Evolutionary conservation across 2,329 filamentous ascomycete genomes (phyloP), one percentile per base, ranked within the genome.

Genomic region (Diplodia sapinea): DNA sequence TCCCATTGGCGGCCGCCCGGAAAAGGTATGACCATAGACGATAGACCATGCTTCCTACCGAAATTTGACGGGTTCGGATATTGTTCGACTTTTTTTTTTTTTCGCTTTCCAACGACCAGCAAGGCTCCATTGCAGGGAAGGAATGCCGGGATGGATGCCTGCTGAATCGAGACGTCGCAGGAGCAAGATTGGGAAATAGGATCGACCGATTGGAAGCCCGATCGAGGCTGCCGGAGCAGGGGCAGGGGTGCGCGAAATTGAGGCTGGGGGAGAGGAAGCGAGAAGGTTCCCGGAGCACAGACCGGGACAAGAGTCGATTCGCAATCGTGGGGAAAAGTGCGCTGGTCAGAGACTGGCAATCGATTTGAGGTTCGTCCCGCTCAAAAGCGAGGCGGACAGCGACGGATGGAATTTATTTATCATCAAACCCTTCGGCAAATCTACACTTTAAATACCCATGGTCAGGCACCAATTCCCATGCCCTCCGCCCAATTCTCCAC

Each of bases 11-110:
- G 17, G 52, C 50, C 59, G 59, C 29, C 43, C 43, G 59, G 31
- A 31, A 23, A 38, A 38, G 47, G 43, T 63, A 51, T 63, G 47
- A 50, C 11, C n/a, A 50, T 63, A 63, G 59, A 63, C 59, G 17
- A 51, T 63, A 51, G 59, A 63, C 43, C 26, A 31, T 31, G 29
- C 26, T 55, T 62, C 15, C 43, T 38, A 51, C 29, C 57, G 43
- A 50, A 50, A 36, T 43, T 56, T 47, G 12, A 36, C 43, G 38
- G 57, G 59, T 63, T 63, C 57, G 57, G 31, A 47, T 62, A 17
- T 31, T 33, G n/a, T 47, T 47, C n/a, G 9, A 31, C 6, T 26
- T 54, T 33, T 13, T 26, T 33, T 13, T 26, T 23, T n/a, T 54
- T 33, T 33, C 6, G 5, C 15, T 33, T 33, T 33, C 51, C 4